These are phyloP conservation scores for Bipolaris cookei DNA, from an alignment of 2,329 filamentous ascomycete species.

Conservation along the genomic window DNA sequence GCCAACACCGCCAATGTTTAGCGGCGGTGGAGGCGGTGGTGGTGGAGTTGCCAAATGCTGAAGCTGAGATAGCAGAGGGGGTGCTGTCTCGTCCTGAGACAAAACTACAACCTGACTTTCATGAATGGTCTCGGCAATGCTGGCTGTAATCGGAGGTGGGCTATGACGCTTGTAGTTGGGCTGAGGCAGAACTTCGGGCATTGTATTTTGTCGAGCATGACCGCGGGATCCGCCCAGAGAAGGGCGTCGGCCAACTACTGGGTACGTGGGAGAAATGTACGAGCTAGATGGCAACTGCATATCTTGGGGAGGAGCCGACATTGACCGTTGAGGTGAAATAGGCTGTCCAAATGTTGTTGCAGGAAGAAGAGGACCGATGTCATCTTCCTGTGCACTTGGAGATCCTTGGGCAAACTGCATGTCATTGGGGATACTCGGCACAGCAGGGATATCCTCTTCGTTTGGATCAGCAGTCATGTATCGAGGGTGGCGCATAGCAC, in stretches of 20 bases:
- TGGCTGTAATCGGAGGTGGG: conserved; percentile 54
- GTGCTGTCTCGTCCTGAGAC: conserved; percentile 49
- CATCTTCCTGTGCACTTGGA: conserved; percentile 46
- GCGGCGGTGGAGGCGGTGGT: conserved; percentile 46
- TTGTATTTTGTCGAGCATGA: conserved; percentile 53
- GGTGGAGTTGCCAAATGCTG: conserved; percentile 65
- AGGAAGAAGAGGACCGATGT: conserved; percentile 56
- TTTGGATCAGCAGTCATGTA: conserved; percentile 66
- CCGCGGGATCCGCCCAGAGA: conserved; percentile 46
- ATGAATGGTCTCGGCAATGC: conserved; percentile 62
- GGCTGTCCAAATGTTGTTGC: conserved; percentile 56
- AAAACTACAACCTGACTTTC: conserved; percentile 53
- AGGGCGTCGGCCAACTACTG: conserved; percentile 41
- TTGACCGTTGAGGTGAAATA: conserved; percentile 49
- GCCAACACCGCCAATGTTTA: conserved; percentile 41
- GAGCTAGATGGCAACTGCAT: conserved; percentile 32
- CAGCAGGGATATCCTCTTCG: conserved; percentile 58
- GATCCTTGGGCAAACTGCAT: conserved; percentile 36
- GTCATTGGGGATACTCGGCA: conserved; percentile 63
- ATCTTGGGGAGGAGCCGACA: conserved; percentile 58
- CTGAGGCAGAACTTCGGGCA: conserved; percentile 45
- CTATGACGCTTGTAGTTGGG: conserved; percentile 49
- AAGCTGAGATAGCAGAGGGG: conserved; percentile 65
- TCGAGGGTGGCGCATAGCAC: conserved; percentile 83
- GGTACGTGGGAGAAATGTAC: conserved; percentile 36